Evolutionary conservation across 768 basidiomycete species (phyloP).

Genomic region (Hypholoma fasciculare): DNA sequence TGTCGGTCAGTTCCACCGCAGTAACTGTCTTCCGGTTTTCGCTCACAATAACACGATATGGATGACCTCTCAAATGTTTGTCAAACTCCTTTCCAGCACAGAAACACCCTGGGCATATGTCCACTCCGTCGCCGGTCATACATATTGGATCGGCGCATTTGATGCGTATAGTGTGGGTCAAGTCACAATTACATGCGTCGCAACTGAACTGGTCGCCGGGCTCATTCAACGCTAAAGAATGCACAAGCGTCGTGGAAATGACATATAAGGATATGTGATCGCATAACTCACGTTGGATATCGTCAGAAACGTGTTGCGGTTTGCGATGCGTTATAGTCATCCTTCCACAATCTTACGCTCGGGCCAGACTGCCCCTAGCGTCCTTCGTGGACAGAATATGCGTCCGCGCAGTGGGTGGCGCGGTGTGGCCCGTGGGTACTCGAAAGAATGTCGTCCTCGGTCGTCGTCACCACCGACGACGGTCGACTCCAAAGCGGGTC

Average conservation of each 20-base stretch:
- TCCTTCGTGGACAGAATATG: slow-evolving; percentile 16
- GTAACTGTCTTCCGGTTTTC: slow-evolving; percentile 1
- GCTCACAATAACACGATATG: slow-evolving; percentile 89
- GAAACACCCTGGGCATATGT: slow-evolving; percentile 93
- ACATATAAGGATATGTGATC: slow-evolving; percentile 18
- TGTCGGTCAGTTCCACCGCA: slow-evolving; percentile 4
- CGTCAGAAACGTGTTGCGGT: slow-evolving; percentile 62
- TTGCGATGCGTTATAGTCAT: slow-evolving; percentile 74
- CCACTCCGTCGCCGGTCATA: slow-evolving; percentile 70
- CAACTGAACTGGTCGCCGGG: slow-evolving; percentile 84
- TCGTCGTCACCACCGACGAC: slow-evolving; percentile 15
- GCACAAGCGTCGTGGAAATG: slow-evolving; percentile 8
- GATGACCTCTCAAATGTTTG: slow-evolving; percentile 81
- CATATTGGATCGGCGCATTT: slow-evolving; percentile 89
- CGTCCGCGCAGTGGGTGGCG: slow-evolving; percentile 10
- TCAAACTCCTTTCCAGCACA: slow-evolving; percentile 88
- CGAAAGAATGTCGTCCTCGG: slow-evolving; percentile 13
- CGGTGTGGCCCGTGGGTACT: slow-evolving; percentile 5
- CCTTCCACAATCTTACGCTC: slow-evolving; percentile 13
- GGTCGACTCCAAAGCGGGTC: slow-evolving; percentile 11
- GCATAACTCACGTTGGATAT: slow-evolving; percentile 55
- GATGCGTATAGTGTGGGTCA: slow-evolving; percentile 96
- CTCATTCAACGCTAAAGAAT: slow-evolving; percentile 64
- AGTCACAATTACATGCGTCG: slow-evolving; percentile 81
- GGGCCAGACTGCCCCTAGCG: slow-evolving; percentile 12